Conservation (phyloP, 192 early-diverging fungal genomes). For the Coemansia sp. region DNA sequence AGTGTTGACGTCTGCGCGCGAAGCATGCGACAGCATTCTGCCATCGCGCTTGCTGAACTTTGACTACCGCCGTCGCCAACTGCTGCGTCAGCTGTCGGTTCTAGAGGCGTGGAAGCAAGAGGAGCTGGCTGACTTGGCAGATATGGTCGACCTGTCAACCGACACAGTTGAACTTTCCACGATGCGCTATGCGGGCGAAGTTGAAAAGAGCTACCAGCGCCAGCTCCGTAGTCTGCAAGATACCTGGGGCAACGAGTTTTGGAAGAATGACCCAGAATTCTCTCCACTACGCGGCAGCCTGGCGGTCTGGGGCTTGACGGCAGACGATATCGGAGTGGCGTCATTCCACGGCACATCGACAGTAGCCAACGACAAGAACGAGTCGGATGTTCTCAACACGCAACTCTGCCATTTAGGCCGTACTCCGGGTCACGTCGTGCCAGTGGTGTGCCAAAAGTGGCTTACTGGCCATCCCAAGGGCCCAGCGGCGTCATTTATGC, state of each 20-base stretch:
- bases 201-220: not conserved
- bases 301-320: constrained; percentile 79
- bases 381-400: constrained; percentile 83
- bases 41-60: constrained; percentile 66
- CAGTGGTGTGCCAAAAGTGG: constrained; percentile 88
- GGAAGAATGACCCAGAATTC: constrained; percentile 68
- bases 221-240: constrained; percentile 28
- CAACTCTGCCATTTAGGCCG: constrained; percentile 88
- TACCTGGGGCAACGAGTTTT: constrained; percentile 85
- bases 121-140: constrained; percentile 1
- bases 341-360: constrained; percentile 97
- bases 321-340: constrained; percentile 88
- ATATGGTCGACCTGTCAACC: not conserved
- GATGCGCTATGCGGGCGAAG: not conserved
- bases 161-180: not conserved
- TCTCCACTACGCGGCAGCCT: constrained; percentile 85
- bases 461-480: constrained; percentile 92
- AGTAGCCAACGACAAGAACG: constrained; percentile 95
- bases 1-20: constrained; percentile 84
- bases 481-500: constrained; percentile 91
- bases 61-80: constrained; percentile 78
- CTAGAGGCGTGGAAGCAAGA: constrained; percentile 10
- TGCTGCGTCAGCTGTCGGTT: constrained; percentile 40
- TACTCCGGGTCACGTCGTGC: constrained; percentile 76
- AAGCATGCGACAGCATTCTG: constrained; percentile 52